Conservation (phyloP, 1,139 yeast species). For the Lodderomyces theae region DNA sequence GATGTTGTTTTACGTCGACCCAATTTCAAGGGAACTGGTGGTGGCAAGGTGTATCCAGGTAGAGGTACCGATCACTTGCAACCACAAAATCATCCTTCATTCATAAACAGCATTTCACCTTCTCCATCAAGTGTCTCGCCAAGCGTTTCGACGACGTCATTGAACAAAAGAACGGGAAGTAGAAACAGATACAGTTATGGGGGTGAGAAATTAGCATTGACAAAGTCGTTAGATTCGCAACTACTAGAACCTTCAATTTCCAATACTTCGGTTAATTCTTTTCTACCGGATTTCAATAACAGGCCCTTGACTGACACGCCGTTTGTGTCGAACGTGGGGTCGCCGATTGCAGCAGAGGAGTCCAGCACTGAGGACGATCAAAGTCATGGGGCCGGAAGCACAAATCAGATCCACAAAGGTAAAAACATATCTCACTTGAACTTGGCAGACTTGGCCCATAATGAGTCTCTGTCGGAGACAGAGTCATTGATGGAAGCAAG, state of each 20-base stretch:
- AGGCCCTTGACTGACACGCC: slow-evolving; percentile 76
- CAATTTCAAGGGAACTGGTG: slow-evolving; percentile 6
- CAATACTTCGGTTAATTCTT: slow-evolving; percentile 14
- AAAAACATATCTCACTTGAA: slow-evolving; percentile 45
- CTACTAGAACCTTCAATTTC: slow-evolving; percentile 20
- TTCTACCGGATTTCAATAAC: slow-evolving; percentile 60
- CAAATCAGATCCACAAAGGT: slow-evolving; percentile 21
- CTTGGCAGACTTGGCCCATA: slow-evolving; percentile 29
- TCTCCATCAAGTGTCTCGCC: slow-evolving; percentile 15
- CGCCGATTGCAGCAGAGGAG: slow-evolving; percentile 45
- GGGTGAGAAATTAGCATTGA: slow-evolving; percentile 20
- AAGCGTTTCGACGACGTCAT: slow-evolving; percentile 8
- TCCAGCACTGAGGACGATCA: slow-evolving; percentile 24
- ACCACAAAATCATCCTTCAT: slow-evolving; percentile 6
- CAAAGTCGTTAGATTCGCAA: slow-evolving; percentile 33
- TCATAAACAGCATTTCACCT: slow-evolving; percentile 13
- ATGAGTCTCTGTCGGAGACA: slow-evolving; percentile 14
- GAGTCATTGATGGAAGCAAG: slow-evolving; percentile 9
- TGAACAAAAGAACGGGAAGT: slow-evolving; percentile 1
- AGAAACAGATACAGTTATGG: slow-evolving; percentile 12
- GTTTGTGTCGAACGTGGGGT: slow-evolving; percentile 50
- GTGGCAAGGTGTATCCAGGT: neutral
- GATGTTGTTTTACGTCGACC: slow-evolving; percentile 12
- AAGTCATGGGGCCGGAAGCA: slow-evolving; percentile 10
- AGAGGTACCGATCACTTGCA: neutral